A percentile compares a stretch with the other conserved stretches of the same genome.
These are phyloP conservation scores for Neurospora sp. DNA, from an alignment of 495 filamentous ascomycete genomes.

Conservation along the genomic window DNA sequence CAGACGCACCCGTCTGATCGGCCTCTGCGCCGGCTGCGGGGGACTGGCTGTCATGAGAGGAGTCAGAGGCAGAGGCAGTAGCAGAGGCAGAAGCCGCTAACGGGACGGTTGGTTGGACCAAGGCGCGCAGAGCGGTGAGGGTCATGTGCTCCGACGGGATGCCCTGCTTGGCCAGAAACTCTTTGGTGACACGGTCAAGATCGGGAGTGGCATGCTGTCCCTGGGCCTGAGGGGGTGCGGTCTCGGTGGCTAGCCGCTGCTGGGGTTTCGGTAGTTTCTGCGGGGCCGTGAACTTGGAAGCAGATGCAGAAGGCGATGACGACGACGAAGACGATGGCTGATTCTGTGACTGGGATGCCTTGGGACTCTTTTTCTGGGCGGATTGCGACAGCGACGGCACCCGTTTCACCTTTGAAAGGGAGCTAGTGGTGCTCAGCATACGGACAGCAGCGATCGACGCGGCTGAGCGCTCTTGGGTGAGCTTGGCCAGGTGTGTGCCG, in stretches of 20 bases:
- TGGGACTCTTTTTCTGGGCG: conserved; percentile 1
- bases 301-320: not conserved
- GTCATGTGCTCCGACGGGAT: conserved; percentile 24
- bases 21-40: conserved; percentile 4
- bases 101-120: conserved; percentile 13
- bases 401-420: conserved; percentile 13
- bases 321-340: not conserved
- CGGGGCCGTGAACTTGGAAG: not conserved
- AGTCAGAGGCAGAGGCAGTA: not conserved
- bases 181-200: conserved; percentile 21
- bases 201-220: conserved; percentile 7
- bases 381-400: not conserved
- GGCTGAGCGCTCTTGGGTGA: conserved; percentile 4
- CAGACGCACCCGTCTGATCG: conserved; percentile 9
- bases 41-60: conserved; percentile 5
- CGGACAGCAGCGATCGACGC: conserved; percentile 5
- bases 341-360: not conserved
- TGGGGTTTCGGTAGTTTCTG: not conserved
- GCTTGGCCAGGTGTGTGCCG: conserved; percentile 8
- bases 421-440: not conserved
- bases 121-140: conserved; percentile 20
- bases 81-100: conserved; percentile 1
- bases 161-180: conserved; percentile 17
- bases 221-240: not conserved
- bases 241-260: not conserved